Percentiles rank a stretch among this genome's conserved stretches.
These are phyloP conservation scores for Gaertneriomyces semiglobifer DNA, from an alignment of 192 early-diverging fungal species.

Conservation along the genomic window DNA sequence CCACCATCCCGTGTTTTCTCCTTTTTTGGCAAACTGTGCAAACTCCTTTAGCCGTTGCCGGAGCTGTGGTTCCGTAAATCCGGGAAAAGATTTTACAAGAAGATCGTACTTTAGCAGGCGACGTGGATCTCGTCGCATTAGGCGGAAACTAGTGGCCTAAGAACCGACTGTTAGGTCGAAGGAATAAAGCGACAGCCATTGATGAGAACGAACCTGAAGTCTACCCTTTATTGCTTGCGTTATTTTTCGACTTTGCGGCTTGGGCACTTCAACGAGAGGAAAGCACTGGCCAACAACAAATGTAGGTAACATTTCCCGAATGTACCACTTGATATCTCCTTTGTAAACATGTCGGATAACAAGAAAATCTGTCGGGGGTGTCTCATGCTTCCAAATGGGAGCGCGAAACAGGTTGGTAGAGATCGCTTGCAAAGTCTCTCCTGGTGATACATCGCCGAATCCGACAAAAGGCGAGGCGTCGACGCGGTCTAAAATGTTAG, in stretches of 20 bases:
- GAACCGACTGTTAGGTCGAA: background rate
- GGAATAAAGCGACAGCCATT: background rate
- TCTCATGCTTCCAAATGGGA: constrained; percentile 78
- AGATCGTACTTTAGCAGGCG: constrained; percentile 71
- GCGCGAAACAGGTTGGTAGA: constrained; percentile 95
- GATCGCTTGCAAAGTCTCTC: constrained; percentile 80
- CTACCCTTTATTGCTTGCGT: constrained; percentile 81
- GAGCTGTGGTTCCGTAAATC: constrained; percentile 82
- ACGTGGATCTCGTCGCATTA: constrained; percentile 80
- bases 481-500: constrained; percentile 79
- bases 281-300: constrained; percentile 92
- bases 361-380: constrained; percentile 76
- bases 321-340: constrained; percentile 77
- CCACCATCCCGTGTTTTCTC: constrained; percentile 87
- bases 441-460: constrained; percentile 92
- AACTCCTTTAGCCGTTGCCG: constrained; percentile 94
- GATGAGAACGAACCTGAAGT: constrained; percentile 61
- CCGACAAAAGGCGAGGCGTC: constrained; percentile 91
- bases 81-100: constrained; percentile 78
- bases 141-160: constrained; percentile 59
- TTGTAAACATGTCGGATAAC: constrained; percentile 76
- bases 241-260: constrained; percentile 90
- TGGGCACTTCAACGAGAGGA: constrained; percentile 89
- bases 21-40: constrained; percentile 86
- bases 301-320: constrained; percentile 76